A percentile compares a stretch with the other conserved stretches of the same genome.
Evolutionary conservation across 1,284 basidiomycete genomes (phyloP).

Genomic region (Apiotrichum veenhuisii): DNA sequence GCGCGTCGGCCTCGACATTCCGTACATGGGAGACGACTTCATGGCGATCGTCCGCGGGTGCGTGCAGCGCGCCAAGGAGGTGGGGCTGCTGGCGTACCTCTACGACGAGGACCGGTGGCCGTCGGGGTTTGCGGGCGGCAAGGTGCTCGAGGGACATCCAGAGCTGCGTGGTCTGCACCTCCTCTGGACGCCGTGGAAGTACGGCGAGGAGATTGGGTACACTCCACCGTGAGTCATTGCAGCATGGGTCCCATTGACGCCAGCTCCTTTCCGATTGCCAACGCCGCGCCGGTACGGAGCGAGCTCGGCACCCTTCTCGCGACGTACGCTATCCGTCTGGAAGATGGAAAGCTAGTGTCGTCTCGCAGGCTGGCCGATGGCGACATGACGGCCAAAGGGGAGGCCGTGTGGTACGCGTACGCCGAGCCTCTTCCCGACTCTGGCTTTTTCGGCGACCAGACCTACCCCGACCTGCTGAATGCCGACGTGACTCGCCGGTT

Average conservation of each 20-base stretch:
- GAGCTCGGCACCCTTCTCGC: constrained; percentile 28
- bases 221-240: constrained; percentile 19
- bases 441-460: constrained; percentile 26
- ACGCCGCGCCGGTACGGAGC: constrained; percentile 24
- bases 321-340: constrained; percentile 22
- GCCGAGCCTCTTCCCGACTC: constrained; percentile 25
- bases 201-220: constrained; percentile 25
- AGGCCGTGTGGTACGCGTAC: constrained; percentile 27
- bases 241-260: background rate
- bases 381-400: background rate
- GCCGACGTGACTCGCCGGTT: constrained; percentile 23
- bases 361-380: constrained; percentile 14
- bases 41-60: constrained; percentile 26
- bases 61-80: constrained; percentile 24
- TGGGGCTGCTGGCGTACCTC: constrained; percentile 29
- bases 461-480: constrained; percentile 28
- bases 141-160: constrained; percentile 27
- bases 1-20: constrained; percentile 29
- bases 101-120: constrained; percentile 38
- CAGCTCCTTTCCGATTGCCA: constrained; percentile 23
- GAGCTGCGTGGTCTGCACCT: constrained; percentile 26
- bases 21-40: constrained; percentile 33
- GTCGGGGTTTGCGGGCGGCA: constrained; percentile 31
- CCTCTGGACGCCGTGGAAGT: constrained; percentile 27
- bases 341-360: constrained; percentile 14